These are phyloP conservation scores for Croton laevigatus DNA, from an alignment of 441 rosid genomes.

Conservation along the genomic window DNA sequence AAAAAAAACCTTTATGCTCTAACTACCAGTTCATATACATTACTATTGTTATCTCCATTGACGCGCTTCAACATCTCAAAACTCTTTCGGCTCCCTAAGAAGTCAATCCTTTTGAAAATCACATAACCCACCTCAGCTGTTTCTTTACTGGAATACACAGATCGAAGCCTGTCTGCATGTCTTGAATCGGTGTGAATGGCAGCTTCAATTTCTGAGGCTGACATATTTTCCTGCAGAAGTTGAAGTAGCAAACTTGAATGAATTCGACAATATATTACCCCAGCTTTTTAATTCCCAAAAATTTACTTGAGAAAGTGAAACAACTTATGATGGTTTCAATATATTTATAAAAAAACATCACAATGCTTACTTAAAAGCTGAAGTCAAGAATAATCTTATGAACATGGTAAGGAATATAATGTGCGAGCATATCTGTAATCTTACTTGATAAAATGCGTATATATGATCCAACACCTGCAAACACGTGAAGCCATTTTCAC, in stretches of 20 bases:
- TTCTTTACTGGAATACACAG: slow-evolving; percentile 57
- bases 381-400: background rate
- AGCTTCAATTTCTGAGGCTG: slow-evolving; percentile 57
- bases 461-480: slow-evolving; percentile 67
- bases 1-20: slow-evolving; percentile 49
- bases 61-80: slow-evolving; percentile 88
- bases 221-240: slow-evolving; percentile 64
- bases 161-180: slow-evolving; percentile 77
- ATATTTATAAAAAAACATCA: background rate
- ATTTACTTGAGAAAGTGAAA: background rate
- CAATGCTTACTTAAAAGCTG: background rate
- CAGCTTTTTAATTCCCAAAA: background rate
- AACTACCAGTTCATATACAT: slow-evolving; percentile 78
- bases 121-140: slow-evolving; percentile 40
- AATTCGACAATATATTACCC: background rate
- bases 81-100: slow-evolving; percentile 73
- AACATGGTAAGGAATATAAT: background rate
- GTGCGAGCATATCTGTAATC: background rate
- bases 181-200: slow-evolving; percentile 92
- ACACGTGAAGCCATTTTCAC: slow-evolving; percentile 74
- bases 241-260: background rate
- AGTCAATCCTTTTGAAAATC: slow-evolving; percentile 61
- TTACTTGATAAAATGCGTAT: slow-evolving; percentile 88
- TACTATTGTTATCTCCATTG: slow-evolving; percentile 67
- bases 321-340: background rate